Evolutionary conservation across 2,329 filamentous ascomycete genomes (phyloP).

Genomic region (Orbilia oligospora): DNA sequence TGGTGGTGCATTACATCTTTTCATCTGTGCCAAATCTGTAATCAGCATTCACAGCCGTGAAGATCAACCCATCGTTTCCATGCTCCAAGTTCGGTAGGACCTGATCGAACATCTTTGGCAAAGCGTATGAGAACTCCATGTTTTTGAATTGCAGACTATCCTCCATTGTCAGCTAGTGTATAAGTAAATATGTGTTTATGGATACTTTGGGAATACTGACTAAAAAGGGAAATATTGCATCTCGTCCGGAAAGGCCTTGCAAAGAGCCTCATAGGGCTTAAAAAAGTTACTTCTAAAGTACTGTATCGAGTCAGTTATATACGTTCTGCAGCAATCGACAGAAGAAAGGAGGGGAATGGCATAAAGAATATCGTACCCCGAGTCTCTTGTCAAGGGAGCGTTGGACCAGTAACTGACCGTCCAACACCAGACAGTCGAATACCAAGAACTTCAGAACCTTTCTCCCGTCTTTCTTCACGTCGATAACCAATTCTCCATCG

Average conservation of each 20-base stretch:
- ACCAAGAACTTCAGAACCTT: conserved; percentile 82
- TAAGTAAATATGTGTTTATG: not conserved
- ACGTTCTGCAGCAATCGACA: not conserved
- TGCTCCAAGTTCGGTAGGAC: conserved; percentile 87
- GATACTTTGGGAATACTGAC: conserved; percentile 48
- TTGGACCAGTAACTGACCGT: conserved; percentile 81
- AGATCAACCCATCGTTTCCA: conserved; percentile 96
- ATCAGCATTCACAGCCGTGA: conserved; percentile 89
- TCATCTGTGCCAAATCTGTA: conserved; percentile 92
- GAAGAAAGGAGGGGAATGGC: not conserved
- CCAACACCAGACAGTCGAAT: conserved; percentile 91
- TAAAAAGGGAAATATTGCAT: conserved; percentile 80
- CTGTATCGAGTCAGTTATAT: conserved; percentile 52
- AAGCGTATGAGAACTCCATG: conserved; percentile 89
- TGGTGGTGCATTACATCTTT: conserved; percentile 61
- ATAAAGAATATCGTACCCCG: conserved; percentile 68
- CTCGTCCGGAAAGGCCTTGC: conserved; percentile 78
- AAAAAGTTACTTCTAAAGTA: conserved; percentile 86
- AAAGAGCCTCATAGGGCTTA: conserved; percentile 76
- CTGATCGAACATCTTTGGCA: conserved; percentile 91
- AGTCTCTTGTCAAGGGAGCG: conserved; percentile 89
- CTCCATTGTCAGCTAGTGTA: not conserved
- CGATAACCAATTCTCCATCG: conserved; percentile 93
- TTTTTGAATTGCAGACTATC: conserved; percentile 81
- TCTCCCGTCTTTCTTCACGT: conserved; percentile 78